phyloP scores from a whole-genome alignment of 176 grass and related monocot genomes.

The Musa beccarii region DNA sequence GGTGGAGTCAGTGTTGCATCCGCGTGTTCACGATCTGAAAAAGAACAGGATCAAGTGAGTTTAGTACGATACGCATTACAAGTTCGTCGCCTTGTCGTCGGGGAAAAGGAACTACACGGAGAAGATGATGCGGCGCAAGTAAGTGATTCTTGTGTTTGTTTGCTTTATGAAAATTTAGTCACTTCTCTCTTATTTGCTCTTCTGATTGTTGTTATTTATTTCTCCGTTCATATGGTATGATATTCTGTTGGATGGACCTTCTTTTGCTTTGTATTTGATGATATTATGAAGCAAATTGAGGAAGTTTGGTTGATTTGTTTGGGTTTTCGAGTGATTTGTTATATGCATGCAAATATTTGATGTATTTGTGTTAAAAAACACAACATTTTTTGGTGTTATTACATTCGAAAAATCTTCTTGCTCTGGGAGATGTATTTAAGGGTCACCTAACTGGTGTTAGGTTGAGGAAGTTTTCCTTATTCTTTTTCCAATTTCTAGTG shows the following conservation, averaged over 20 bases:
- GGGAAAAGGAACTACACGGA: constrained; percentile 89
- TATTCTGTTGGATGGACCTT: too few species aligned
- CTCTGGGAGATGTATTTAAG: neutral
- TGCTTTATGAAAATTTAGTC: neutral
- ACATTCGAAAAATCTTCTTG: neutral
- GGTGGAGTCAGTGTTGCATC: neutral
- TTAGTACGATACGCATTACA: too few species aligned
- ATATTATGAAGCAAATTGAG: neutral
- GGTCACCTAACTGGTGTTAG: neutral
- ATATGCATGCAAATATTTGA: neutral
- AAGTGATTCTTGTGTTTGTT: constrained; percentile 14
- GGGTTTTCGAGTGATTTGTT: neutral
- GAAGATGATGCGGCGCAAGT: constrained; percentile 80
- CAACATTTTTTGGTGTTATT: neutral
- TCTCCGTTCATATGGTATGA: too few species aligned
- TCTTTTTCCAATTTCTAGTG: neutral
- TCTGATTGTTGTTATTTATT: too few species aligned
- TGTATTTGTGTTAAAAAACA: too few species aligned
- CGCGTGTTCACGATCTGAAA: neutral
- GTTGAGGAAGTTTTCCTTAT: neutral
- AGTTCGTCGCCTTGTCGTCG: constrained; percentile 34
- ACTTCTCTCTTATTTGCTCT: neutral
- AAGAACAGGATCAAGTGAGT: neutral
- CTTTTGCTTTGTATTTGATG: neutral
- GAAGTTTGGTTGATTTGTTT: neutral